Base-by-base conservation (phyloP, 192 early-diverging fungal genomes). In the Linderina pennispora region DNA sequence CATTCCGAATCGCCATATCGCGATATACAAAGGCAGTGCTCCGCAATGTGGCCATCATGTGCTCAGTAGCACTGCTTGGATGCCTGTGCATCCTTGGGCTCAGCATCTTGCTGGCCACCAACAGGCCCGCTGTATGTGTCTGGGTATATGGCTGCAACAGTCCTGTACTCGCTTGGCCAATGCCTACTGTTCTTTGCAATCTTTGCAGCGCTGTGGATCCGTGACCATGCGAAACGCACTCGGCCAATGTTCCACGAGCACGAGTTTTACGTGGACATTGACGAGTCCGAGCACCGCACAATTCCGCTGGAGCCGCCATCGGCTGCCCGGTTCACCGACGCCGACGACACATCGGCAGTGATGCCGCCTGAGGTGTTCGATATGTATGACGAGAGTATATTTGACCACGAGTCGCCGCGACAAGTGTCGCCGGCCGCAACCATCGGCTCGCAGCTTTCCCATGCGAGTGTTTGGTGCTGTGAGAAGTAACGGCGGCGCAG, bases 1-100 rank as follows among this genome's bases (percentile, higher is more conserved):
- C 64, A 13, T 58, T 54, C 16, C 22, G 28, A 18, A 66, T 66
- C 13, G 63, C 63, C 13, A 59, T 66, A 35, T 66, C 63, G 9
- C 45, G 6, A 15, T 50, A 66, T 20, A 66, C 56, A 8, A 58
- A 58, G 24, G 16, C 32, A 9, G 55, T 50, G 3, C 56, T 66
- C 22, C 55, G 24, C 0, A 66, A 58, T 42, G 43, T 66, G 1
- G 40, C 55, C 8, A 26, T 47, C 6, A 24, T 66, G 2, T 59
- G 56, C 31, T 9, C 50, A 3, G 23, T 59, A 1, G 48, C 63
- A 1, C 40, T 66, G 7, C 8, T 55, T 1, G 63, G 63, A 9
- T 66, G 63, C 28, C 19, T 48, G 4, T 62, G 45, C 23, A 53
- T 62, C 28, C 18, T 55, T 11, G 44, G 26, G 1, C 37, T 59